A percentile compares a stretch with the other conserved stretches of the same genome.
Evolutionary conservation across 2,329 filamentous ascomycete genomes (phyloP).

Genomic region (Colletotrichum graminicola): DNA sequence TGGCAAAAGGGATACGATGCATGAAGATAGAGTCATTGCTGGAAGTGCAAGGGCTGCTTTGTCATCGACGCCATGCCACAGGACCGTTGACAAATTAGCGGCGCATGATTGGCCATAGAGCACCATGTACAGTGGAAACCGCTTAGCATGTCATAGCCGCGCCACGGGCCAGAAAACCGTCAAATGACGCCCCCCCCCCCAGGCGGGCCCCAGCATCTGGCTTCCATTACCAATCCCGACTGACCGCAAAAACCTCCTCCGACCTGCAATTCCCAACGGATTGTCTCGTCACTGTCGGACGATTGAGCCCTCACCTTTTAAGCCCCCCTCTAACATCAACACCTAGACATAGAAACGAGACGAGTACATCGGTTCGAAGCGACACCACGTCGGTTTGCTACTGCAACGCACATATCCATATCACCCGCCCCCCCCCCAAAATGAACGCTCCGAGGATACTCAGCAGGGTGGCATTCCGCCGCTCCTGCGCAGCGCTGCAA

Average conservation of each 20-base stretch:
- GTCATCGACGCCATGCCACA: neutral
- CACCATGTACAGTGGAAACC: neutral
- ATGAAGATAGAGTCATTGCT: constrained; percentile 7
- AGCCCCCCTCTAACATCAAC: neutral
- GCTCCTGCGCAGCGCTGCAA: constrained; percentile 36
- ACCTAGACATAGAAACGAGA: neutral
- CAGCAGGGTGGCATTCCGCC: constrained; percentile 39
- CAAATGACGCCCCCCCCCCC: constrained; percentile 30
- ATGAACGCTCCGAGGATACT: constrained; percentile 42
- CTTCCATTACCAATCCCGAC: constrained; percentile 14
- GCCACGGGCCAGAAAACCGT: constrained; percentile 32
- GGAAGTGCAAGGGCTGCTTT: constrained; percentile 26
- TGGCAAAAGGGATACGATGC: neutral
- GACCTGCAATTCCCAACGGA: constrained; percentile 26
- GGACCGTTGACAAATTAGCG: constrained; percentile 36
- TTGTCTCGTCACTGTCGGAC: constrained; percentile 22
- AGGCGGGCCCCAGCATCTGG: constrained; percentile 29
- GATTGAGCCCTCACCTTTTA: neutral
- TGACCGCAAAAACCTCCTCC: constrained; percentile 32
- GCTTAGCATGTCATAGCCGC: constrained; percentile 41
- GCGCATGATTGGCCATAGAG: constrained; percentile 20
- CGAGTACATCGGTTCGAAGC: neutral
- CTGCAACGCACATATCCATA: constrained; percentile 4
- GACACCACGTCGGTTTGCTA: neutral
- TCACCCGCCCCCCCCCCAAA: neutral